These are phyloP conservation scores for Clarkia xantiana DNA, from an alignment of 345 rosid species.

Conservation along the genomic window DNA sequence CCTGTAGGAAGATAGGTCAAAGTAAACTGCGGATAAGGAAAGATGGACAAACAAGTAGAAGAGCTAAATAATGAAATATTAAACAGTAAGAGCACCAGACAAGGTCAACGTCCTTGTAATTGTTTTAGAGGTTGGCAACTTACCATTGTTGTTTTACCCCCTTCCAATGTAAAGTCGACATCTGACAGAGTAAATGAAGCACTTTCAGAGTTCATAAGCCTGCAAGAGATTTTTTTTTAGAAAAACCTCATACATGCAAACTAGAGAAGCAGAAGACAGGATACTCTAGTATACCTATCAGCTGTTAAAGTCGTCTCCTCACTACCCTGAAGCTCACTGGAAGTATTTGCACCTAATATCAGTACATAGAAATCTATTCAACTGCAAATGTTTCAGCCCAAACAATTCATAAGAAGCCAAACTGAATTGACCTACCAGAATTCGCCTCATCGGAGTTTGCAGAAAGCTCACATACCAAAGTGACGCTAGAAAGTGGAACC, in stretches of 20 bases:
- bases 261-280: background rate
- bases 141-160: conserved; percentile 55
- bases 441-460: conserved; percentile 38
- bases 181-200: conserved; percentile 57
- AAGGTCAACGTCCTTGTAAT: too few species aligned
- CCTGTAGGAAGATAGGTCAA: conserved; percentile 27
- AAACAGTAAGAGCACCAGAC: too few species aligned
- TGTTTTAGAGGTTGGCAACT: conserved; percentile 12
- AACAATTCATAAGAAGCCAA: background rate
- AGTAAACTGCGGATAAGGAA: too few species aligned
- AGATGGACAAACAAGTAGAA: too few species aligned
- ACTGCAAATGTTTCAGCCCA: background rate
- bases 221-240: conserved; percentile 19
- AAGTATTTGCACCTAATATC: conserved; percentile 30
- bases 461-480: conserved; percentile 68
- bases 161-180: conserved; percentile 44
- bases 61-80: too few species aligned
- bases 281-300: conserved; percentile 17
- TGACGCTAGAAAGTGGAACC: conserved; percentile 51
- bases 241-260: conserved; percentile 9
- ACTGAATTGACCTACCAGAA: conserved; percentile 23
- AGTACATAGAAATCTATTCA: conserved; percentile 6
- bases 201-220: conserved; percentile 31
- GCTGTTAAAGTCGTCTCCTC: conserved; percentile 22
- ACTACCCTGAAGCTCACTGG: conserved; percentile 25